Evolutionary conservation across 2,329 filamentous ascomycete species (phyloP).

Genomic region (Phialemoniopsis sp.): DNA sequence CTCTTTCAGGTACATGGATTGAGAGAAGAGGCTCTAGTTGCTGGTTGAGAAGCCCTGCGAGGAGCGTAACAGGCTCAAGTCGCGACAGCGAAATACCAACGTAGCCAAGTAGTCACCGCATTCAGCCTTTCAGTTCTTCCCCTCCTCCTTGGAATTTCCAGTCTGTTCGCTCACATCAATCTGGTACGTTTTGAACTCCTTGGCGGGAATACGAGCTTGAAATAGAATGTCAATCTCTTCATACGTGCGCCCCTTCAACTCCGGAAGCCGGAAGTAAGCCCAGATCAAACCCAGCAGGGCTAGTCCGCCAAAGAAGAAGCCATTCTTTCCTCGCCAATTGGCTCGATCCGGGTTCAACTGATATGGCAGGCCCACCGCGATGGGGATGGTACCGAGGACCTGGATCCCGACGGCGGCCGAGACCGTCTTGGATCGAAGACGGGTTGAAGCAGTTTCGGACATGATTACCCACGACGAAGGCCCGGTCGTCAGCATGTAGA

Average conservation of each 20-base stretch:
- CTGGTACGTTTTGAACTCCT: no score
- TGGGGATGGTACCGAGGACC: constrained; percentile 17
- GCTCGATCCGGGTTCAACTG: constrained; percentile 29
- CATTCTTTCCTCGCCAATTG: constrained; percentile 21
- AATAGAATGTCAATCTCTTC: no score
- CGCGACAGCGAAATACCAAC: constrained; percentile 16
- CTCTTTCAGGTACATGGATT: no score
- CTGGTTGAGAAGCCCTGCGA: no score
- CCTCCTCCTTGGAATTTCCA: no score
- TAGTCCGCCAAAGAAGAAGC: constrained; percentile 1
- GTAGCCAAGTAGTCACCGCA: no score
- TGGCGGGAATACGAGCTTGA: no score
- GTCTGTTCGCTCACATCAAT: no score
- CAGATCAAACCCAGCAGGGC: constrained; percentile 5
- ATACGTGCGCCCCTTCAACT: no score
- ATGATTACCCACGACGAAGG: constrained; percentile 43
- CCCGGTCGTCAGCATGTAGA: constrained; percentile 36
- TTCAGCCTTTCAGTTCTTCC: no score
- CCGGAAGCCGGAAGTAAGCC: constrained; percentile 3
- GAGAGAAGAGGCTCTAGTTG: no score
- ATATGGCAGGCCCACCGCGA: constrained; percentile 21
- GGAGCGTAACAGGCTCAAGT: no score
- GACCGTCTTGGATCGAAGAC: constrained; percentile 26
- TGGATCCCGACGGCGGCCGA: constrained; percentile 22
- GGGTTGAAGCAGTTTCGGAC: constrained; percentile 35